phyloP scores from a whole-genome alignment of 179 eudicot genomes.

The Silene vulgaris region DNA sequence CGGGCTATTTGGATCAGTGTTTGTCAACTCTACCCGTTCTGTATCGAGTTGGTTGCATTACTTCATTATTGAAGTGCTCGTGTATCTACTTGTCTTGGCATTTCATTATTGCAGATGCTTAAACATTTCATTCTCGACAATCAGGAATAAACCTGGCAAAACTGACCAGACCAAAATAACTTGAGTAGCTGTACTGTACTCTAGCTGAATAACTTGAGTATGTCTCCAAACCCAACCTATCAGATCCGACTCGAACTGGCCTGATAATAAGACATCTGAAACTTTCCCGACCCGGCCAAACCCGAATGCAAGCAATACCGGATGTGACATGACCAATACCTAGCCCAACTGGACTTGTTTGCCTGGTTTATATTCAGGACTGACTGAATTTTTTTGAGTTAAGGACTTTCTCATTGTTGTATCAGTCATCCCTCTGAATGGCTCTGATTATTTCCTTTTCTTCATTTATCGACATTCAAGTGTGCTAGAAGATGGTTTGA shows the following conservation, averaged over 20 bases:
- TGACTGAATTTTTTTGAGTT: neutral
- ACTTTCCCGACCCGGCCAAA: neutral
- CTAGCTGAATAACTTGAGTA: too few species aligned
- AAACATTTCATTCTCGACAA: neutral
- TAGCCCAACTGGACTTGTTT: too few species aligned
- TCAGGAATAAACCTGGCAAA: neutral
- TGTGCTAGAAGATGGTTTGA: conserved; percentile 92
- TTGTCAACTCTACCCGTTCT: too few species aligned
- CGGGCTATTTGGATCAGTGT: too few species aligned
- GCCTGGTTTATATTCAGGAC: neutral
- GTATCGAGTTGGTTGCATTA: too few species aligned
- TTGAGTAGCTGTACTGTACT: too few species aligned
- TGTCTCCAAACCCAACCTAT: too few species aligned
- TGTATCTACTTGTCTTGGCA: neutral
- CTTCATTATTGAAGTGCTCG: too few species aligned
- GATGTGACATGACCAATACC: too few species aligned
- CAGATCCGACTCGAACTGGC: too few species aligned
- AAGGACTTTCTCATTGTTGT: neutral
- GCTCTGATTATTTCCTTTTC: neutral
- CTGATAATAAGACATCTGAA: too few species aligned
- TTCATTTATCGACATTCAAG: conserved; percentile 28
- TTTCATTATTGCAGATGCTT: neutral
- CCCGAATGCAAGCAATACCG: neutral
- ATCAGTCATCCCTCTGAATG: neutral
- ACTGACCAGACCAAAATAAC: neutral